Evolutionary conservation across 208 protist species (phyloP).

Genomic region (Blastocrithidia nonstop): DNA sequence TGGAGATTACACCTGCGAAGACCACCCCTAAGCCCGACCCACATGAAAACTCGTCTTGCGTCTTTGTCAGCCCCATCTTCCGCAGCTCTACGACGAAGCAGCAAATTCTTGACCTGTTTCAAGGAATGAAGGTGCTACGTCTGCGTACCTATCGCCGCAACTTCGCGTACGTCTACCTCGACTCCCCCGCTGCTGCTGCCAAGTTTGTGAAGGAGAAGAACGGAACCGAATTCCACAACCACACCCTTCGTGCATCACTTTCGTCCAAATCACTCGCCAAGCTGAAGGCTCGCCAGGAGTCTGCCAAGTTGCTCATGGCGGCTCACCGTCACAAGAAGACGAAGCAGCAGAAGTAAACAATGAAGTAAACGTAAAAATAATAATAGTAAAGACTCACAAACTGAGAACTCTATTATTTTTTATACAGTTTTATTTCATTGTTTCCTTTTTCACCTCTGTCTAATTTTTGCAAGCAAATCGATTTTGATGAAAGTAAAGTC

Average conservation of each 20-base stretch:
- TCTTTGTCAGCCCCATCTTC: constrained; percentile 75
- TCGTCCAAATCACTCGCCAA: constrained; percentile 59
- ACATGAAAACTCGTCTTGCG: constrained; percentile 48
- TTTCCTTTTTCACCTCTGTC: neutral
- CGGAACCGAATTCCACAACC: constrained; percentile 54
- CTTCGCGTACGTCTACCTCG: constrained; percentile 67
- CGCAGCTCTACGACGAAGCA: constrained; percentile 40
- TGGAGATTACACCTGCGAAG: constrained; percentile 57
- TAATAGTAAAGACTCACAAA: too few relatives aligned
- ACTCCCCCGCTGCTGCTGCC: constrained; percentile 38
- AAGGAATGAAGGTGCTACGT: constrained; percentile 48
- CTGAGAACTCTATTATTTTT: neutral
- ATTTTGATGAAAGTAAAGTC: too few relatives aligned
- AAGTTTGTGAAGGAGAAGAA: constrained; percentile 70
- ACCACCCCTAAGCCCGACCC: constrained; percentile 58
- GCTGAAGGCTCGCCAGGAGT: constrained; percentile 27
- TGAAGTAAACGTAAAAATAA: neutral
- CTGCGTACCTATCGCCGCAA: constrained; percentile 70
- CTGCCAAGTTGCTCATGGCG: constrained; percentile 41
- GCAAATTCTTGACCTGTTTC: constrained; percentile 61
- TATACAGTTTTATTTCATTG: neutral
- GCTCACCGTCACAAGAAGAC: constrained; percentile 45
- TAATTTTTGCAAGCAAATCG: too few relatives aligned
- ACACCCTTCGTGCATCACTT: constrained; percentile 46
- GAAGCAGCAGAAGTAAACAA: constrained; percentile 7